Evolutionary conservation across 177 flowering plant genomes (phyloP).

Genomic region (Tripterygium wilfordii): DNA sequence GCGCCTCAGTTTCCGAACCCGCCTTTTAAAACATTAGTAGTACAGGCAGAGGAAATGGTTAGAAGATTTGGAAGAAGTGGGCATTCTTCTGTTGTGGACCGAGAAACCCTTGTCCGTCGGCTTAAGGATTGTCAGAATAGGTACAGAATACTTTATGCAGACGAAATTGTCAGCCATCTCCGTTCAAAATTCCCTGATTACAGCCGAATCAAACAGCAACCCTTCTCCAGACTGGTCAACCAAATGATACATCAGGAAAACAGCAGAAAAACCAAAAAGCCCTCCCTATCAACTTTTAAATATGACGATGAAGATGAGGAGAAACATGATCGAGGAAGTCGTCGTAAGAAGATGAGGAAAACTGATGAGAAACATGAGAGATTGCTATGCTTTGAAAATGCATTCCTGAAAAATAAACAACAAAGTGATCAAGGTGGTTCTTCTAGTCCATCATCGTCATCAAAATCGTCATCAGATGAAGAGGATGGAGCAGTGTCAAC

Average conservation of each 20-base stretch:
- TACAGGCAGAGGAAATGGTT: no score
- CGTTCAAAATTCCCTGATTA: constrained; percentile 42
- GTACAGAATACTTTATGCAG: constrained; percentile 17
- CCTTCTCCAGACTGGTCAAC: constrained; percentile 28
- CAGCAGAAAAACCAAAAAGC: background rate
- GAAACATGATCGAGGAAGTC: constrained; percentile 7
- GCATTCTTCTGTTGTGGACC: constrained; percentile 7
- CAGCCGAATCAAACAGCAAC: constrained; percentile 29
- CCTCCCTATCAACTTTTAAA: constrained; percentile 1
- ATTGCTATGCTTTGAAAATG: constrained; percentile 24
- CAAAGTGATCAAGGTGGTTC: constrained; percentile 1
- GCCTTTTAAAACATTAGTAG: no score
- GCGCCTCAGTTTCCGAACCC: no score
- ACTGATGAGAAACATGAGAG: constrained; percentile 28
- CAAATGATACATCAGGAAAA: constrained; percentile 14
- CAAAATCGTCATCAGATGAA: constrained; percentile 15
- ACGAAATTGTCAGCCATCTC: constrained; percentile 48
- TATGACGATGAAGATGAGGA: constrained; percentile 11
- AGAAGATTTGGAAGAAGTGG: no score
- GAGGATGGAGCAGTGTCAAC: constrained; percentile 47
- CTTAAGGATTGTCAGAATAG: constrained; percentile 17
- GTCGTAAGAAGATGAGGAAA: constrained; percentile 30
- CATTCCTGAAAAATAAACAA: constrained; percentile 18
- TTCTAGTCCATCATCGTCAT: constrained; percentile 12
- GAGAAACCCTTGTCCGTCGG: constrained; percentile 15